Conservation (phyloP, 23 red algal species). For the Pyropia haitanensis region DNA sequence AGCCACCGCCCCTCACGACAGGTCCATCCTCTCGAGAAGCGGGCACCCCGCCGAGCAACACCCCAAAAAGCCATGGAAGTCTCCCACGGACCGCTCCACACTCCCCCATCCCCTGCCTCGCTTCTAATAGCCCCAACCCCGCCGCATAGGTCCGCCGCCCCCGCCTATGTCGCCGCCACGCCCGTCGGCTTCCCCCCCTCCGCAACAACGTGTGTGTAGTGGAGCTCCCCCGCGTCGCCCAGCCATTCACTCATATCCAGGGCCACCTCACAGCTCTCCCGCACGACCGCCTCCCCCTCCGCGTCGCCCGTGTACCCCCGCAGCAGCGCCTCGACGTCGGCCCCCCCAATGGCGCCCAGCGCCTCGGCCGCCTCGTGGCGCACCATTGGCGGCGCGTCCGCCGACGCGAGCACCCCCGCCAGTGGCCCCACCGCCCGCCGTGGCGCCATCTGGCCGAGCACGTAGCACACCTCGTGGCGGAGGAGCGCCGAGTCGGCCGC, state of each 20-base stretch:
- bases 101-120: too few relatives aligned
- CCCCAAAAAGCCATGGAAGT: too few relatives aligned
- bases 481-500: slow-evolving; percentile 67
- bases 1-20: too few relatives aligned
- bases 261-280: slow-evolving; percentile 95
- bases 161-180: too few relatives aligned
- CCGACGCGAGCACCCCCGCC: slow-evolving; percentile 27
- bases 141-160: too few relatives aligned
- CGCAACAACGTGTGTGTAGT: slow-evolving; percentile 29
- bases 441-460: slow-evolving; percentile 77
- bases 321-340: slow-evolving; percentile 28
- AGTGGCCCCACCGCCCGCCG: slow-evolving; percentile 36
- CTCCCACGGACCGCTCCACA: too few relatives aligned
- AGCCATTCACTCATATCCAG: slow-evolving; percentile 78
- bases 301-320: slow-evolving; percentile 33
- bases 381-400: slow-evolving; percentile 80
- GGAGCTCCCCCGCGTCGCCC: slow-evolving; percentile 23
- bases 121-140: too few relatives aligned
- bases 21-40: too few relatives aligned
- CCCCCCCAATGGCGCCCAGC: slow-evolving; percentile 59
- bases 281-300: slow-evolving; percentile 45
- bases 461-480: slow-evolving; percentile 88
- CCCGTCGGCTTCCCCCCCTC: too few relatives aligned
- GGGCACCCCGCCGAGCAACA: too few relatives aligned
- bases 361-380: slow-evolving; percentile 99